A percentile compares a stretch with the other conserved stretches of the same genome.
phyloP scores from a whole-genome alignment of 139 green algal species.

The Penium margaritaceum region DNA sequence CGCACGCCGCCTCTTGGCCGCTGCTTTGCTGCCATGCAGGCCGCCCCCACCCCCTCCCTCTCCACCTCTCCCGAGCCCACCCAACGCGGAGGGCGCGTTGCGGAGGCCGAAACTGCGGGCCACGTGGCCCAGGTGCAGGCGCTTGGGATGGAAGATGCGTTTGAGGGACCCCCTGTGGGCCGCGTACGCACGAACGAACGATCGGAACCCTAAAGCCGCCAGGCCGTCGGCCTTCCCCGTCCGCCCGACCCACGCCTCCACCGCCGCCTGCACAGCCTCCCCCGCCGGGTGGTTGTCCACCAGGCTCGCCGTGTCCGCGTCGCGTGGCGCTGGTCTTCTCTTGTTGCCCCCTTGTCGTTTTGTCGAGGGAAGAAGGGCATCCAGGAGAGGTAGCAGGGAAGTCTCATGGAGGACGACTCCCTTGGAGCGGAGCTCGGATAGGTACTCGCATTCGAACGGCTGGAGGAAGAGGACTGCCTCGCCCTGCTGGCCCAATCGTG shows the following conservation, averaged over 20 bases:
- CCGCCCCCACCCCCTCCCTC: too few relatives aligned
- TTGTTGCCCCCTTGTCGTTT: background rate
- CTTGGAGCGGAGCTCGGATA: constrained; percentile 58
- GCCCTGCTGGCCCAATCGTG: constrained; percentile 72
- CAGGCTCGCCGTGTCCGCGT: background rate
- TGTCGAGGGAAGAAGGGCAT: background rate
- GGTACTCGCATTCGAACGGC: constrained; percentile 72
- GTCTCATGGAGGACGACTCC: background rate
- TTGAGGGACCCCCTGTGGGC: constrained; percentile 64
- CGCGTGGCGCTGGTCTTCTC: background rate
- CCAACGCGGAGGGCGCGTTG: constrained; percentile 49
- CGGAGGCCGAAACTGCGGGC: constrained; percentile 76
- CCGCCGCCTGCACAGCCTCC: background rate
- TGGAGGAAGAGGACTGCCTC: constrained; percentile 79
- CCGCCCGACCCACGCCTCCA: background rate
- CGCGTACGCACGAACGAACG: constrained; percentile 75
- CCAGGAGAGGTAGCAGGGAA: background rate
- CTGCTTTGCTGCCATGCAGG: too few relatives aligned
- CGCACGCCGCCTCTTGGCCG: too few relatives aligned
- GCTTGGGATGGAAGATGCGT: constrained; percentile 74
- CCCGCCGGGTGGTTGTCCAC: background rate
- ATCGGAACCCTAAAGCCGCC: constrained; percentile 69
- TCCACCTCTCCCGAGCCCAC: too few relatives aligned
- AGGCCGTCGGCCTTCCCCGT: background rate
- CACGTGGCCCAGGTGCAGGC: constrained; percentile 87